Conservation (phyloP, 2,329 filamentous ascomycete species). For the Hyphodiscus sp. region DNA sequence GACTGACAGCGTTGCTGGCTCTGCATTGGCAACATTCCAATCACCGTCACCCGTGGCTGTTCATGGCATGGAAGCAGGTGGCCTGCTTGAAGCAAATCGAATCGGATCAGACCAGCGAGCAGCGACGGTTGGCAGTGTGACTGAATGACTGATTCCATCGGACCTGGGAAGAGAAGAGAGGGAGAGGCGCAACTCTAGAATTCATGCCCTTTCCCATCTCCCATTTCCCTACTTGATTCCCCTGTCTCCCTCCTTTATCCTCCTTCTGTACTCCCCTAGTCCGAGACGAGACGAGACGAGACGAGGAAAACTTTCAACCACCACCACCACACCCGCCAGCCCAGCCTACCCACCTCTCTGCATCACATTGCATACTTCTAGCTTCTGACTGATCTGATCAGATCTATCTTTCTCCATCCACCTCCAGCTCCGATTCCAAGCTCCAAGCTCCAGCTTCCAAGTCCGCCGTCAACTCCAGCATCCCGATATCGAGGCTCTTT, state of each 20-base stretch:
- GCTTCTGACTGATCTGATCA: conserved; percentile 4
- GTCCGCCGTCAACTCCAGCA: neutral
- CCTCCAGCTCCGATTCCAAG: neutral
- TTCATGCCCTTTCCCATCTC: too few relatives aligned
- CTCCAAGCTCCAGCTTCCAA: neutral
- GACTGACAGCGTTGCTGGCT: conserved; percentile 10
- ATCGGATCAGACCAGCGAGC: neutral
- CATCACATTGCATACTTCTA: conserved; percentile 2
- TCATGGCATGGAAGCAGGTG: neutral
- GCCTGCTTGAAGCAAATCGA: neutral
- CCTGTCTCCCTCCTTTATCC: too few relatives aligned
- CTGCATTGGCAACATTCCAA: conserved; percentile 8
- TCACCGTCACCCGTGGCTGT: neutral
- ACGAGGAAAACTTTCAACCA: too few relatives aligned
- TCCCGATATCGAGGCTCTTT: conserved; percentile 1
- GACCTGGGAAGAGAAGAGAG: too few relatives aligned
- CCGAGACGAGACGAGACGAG: too few relatives aligned
- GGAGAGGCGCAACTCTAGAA: too few relatives aligned
- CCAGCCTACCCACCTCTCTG: neutral
- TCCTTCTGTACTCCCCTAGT: too few relatives aligned
- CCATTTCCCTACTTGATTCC: neutral
- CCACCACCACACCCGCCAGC: too few relatives aligned
- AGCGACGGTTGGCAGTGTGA: conserved; percentile 7
- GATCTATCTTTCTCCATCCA: neutral
- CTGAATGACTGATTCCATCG: neutral